Base-by-base conservation (phyloP, 2,329 filamentous ascomycete genomes). In the Capronia epimyces region DNA sequence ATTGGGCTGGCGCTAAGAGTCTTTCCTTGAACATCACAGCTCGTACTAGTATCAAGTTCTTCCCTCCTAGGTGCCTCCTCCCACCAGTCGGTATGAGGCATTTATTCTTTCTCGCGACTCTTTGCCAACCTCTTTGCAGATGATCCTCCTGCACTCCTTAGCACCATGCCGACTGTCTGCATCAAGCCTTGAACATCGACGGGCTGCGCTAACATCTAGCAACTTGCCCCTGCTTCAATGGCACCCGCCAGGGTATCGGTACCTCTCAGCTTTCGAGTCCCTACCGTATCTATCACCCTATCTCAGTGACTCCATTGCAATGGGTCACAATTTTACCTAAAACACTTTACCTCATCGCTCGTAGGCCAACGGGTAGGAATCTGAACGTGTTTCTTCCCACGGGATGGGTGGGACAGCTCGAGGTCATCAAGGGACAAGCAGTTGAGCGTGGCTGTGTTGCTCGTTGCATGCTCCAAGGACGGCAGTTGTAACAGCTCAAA, bases 391-490 rank as follows among this genome's bases (percentile, higher is more conserved):
- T n/a, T n/a, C n/a, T n/a, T n/a, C n/a, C n/a, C n/a, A n/a, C n/a
- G n/a, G n/a, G n/a, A n/a, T n/a, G n/a, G n/a, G n/a, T n/a, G n/a
- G n/a, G n/a, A n/a, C n/a, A n/a, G n/a, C n/a, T n/a, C n/a, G n/a
- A n/a, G n/a, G n/a, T n/a, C n/a, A 8, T 10, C 24, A 16, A 8
- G 39, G n/a, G 25, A 8, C 4, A 25, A 4, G 39, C 20, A 40
- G 13, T 18, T 21, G 41, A 43, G 25, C 10, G 41, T 43, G 41
- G 41, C 41, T 31, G 41, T 43, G 41, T 31, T 18, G 41, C 41
- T 31, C 24, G 24, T 31, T 21, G 41, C 25, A 43, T 43, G 41
- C 41, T 31, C 8, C 21, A 42, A 12, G 25, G 16, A n/a, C 41
- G 41, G 41, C 41, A 43, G 8, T 29, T 46, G 29, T 15, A 20